Evolutionary conservation across 2,329 filamentous ascomycete genomes (phyloP), one percentile per base, ranked within the genome.

Genomic region (Sporothrix variecibatus): DNA sequence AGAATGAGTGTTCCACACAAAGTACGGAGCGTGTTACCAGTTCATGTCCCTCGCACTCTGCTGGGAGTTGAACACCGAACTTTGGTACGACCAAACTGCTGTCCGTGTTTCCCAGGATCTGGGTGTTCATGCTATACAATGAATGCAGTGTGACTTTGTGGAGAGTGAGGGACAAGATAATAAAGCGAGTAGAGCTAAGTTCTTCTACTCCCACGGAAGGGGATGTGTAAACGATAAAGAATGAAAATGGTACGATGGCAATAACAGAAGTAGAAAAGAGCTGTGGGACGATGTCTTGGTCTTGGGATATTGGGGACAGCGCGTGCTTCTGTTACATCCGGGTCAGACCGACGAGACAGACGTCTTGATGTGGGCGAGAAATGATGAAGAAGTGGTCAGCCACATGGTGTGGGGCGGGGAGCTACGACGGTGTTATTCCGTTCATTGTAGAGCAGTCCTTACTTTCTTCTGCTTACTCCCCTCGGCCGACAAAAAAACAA

Each of bases 241-340:
- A 43, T 8, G 15, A 43, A 40, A 38, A 40, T 64, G 58, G 58
- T n/a, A 64, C 58, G 58, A 64, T 64, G 6, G 34, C n/a, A 8
- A 17, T 17, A 17, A 58, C 31, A n/a, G 56, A 58, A 31, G 17
- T 58, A 12, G 26, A 31, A 58, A 58, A 17, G 17, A 8, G 65
- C 86, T 87, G 38, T 49, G n/a, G 40, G 38, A 67, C 23, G 23
- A 49, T n/a, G 23, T n/a, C n/a, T n/a, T n/a, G n/a, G n/a, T n/a
- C 38, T 12, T 11, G 6, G 12, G 58, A 20, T 6, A n/a, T 38
- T 43, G 40, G 40, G 31, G 31, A n/a, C 17, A n/a, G 17, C 58
- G 31, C 58, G 58, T 64, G 58, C 31, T 64, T 31, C 58, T 64
- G 64, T 67, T 67, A 31, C 64, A 67, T 67, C 40, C 64, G 64